A percentile compares a stretch with the other conserved stretches of the same genome.
phyloP scores from a whole-genome alignment of 208 protist species.

The Trypanosoma grayi region DNA sequence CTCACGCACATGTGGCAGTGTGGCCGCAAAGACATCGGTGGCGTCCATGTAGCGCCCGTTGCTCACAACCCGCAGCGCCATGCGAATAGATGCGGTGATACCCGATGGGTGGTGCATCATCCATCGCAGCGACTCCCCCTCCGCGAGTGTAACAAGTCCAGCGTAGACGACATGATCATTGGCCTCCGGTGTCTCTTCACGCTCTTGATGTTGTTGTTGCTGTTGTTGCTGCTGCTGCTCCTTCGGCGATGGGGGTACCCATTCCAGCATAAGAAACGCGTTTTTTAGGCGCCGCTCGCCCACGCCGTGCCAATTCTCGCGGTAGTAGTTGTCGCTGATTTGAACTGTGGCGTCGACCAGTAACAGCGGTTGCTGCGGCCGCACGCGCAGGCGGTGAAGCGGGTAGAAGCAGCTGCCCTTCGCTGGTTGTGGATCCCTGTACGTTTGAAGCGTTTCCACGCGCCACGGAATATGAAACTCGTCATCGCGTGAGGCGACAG shows the following conservation, averaged over 20 bases:
- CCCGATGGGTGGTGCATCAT: slow-evolving; percentile 71
- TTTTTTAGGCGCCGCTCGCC: slow-evolving; percentile 92
- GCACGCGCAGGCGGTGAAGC: slow-evolving; percentile 59
- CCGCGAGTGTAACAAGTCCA: slow-evolving; percentile 77
- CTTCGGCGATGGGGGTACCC: slow-evolving; percentile 47
- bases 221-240: too few species aligned
- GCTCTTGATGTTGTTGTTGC: too few species aligned
- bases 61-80: slow-evolving; percentile 51
- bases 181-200: too few species aligned
- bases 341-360: slow-evolving; percentile 56
- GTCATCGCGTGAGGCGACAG: slow-evolving; percentile 79
- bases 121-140: slow-evolving; percentile 88
- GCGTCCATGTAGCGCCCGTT: slow-evolving; percentile 52
- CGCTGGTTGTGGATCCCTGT: slow-evolving; percentile 18
- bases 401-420: slow-evolving; percentile 59
- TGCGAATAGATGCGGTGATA: slow-evolving; percentile 19
- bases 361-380: slow-evolving; percentile 44
- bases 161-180: slow-evolving; percentile 25
- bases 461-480: slow-evolving; percentile 86
- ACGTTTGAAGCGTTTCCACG: slow-evolving; percentile 41
- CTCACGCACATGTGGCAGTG: slow-evolving; percentile 20
- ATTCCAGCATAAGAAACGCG: slow-evolving; percentile 85
- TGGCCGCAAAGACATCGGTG: slow-evolving; percentile 29
- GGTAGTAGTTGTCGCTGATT: slow-evolving; percentile 93
- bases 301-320: slow-evolving; percentile 73